Evolutionary conservation across 176 grass and related monocot genomes (phyloP).

Genomic region (Cenchrus purpureus): DNA sequence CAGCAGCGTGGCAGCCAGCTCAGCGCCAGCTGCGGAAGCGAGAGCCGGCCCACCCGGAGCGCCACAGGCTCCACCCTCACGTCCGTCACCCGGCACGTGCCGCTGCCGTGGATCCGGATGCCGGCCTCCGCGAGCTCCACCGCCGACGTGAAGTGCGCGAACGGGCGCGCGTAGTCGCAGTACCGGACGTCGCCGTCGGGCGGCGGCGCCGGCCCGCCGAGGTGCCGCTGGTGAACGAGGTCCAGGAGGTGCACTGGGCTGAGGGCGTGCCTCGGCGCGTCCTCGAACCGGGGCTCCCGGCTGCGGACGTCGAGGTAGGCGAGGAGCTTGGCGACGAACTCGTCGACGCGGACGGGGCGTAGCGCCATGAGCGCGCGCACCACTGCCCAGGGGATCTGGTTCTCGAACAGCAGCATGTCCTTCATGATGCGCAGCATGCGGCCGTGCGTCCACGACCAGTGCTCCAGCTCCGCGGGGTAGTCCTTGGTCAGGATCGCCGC

Average conservation of each 20-base stretch:
- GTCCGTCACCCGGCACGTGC: background rate
- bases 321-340: background rate
- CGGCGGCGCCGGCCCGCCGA: background rate
- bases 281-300: no score
- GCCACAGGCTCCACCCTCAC: background rate
- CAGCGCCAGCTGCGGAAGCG: background rate
- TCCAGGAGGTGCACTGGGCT: background rate
- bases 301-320: background rate
- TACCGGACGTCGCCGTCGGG: background rate
- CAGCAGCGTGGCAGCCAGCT: slow-evolving; percentile 6
- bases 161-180: no score
- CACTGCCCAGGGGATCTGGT: background rate
- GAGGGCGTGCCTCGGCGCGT: no score
- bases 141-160: background rate
- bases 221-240: background rate
- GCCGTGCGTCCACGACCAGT: slow-evolving; percentile 5
- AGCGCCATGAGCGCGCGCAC: background rate
- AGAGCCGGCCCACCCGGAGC: background rate
- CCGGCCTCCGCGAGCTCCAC: slow-evolving; percentile 12
- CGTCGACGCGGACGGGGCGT: background rate
- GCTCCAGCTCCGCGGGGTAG: background rate
- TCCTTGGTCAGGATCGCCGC: background rate
- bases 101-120: slow-evolving; percentile 1
- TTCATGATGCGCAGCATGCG: slow-evolving; percentile 21
- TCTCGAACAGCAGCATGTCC: slow-evolving; percentile 16